phyloP scores from a whole-genome alignment of 2,329 filamentous ascomycete species.

The Elsinoe perseae region DNA sequence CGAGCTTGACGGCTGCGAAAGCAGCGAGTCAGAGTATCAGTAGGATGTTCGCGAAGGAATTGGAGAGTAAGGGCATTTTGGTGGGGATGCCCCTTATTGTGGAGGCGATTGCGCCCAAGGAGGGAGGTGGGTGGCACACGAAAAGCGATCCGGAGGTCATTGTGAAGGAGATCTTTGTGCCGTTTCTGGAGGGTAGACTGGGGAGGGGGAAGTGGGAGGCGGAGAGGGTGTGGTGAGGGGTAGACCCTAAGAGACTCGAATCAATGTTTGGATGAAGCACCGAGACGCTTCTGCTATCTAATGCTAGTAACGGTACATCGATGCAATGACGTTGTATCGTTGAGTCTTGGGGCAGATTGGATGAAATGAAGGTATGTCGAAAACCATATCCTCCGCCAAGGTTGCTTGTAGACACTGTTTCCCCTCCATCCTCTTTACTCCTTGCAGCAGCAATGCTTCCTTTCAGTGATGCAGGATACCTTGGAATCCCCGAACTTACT shows the following conservation, averaged over 20 bases:
- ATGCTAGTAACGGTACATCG: too few relatives aligned
- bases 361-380: too few relatives aligned
- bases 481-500: too few relatives aligned
- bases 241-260: neutral
- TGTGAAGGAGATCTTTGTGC: constrained; percentile 10
- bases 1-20: constrained; percentile 3
- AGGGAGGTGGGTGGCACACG: neutral
- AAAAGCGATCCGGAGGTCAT: constrained; percentile 10
- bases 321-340: too few relatives aligned
- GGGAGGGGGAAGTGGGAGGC: neutral
- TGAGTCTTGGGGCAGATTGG: too few relatives aligned
- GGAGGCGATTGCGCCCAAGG: constrained; percentile 7
- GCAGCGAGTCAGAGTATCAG: constrained; percentile 6
- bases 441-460: too few relatives aligned
- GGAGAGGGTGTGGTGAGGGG: neutral
- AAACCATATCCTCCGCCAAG: too few relatives aligned
- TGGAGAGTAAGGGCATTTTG: constrained; percentile 3
- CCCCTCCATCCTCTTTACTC: too few relatives aligned
- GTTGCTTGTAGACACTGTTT: too few relatives aligned
- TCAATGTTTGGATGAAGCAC: too few relatives aligned
- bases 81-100: constrained; percentile 10
- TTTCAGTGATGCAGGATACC: too few relatives aligned
- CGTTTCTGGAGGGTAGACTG: constrained; percentile 9
- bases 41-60: neutral
- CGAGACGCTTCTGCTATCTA: too few relatives aligned